Evolutionary conservation across 352 stramenopile genomes (phyloP).

Genomic region (Lagenidium giganteum): DNA sequence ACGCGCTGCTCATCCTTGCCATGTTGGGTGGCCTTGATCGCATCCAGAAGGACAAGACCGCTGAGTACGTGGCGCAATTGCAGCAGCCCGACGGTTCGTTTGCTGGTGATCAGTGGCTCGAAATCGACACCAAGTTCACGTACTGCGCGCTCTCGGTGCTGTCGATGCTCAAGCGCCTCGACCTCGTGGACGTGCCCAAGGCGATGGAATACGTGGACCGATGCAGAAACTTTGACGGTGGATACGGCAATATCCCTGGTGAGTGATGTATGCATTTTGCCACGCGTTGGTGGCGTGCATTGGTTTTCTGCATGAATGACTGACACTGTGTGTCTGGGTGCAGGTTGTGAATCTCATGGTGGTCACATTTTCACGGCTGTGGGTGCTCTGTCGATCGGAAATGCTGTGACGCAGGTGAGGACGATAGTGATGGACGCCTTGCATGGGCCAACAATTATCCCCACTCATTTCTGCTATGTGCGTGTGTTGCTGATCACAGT

Average conservation of each 20-base stretch:
- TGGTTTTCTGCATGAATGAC: background rate
- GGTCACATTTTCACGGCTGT: slow-evolving; percentile 98
- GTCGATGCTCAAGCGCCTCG: slow-evolving; percentile 88
- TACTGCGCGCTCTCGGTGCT: slow-evolving; percentile 97
- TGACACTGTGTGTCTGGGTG: slow-evolving; percentile 11
- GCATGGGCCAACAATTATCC: too few relatives aligned
- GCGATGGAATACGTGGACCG: slow-evolving; percentile 92
- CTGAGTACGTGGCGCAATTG: slow-evolving; percentile 81
- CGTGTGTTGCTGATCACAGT: slow-evolving; percentile 30
- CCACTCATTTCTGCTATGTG: background rate
- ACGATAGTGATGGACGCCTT: background rate
- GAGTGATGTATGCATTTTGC: background rate
- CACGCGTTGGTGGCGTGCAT: too few relatives aligned
- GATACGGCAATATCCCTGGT: slow-evolving; percentile 83
- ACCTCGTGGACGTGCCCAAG: slow-evolving; percentile 83
- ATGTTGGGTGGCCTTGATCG: slow-evolving; percentile 87
- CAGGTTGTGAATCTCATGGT: slow-evolving; percentile 96
- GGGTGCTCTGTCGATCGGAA: slow-evolving; percentile 89
- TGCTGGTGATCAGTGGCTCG: slow-evolving; percentile 94
- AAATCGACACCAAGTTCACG: slow-evolving; percentile 99
- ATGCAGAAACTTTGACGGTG: slow-evolving; percentile 97
- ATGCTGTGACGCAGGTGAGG: slow-evolving; percentile 43
- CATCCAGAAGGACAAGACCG: slow-evolving; percentile 78
- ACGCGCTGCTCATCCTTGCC: slow-evolving; percentile 95
- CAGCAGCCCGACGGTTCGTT: slow-evolving; percentile 98